These are phyloP conservation scores for Ustilago vetiveriae DNA, from an alignment of 1,284 basidiomycete species.

Conservation along the genomic window DNA sequence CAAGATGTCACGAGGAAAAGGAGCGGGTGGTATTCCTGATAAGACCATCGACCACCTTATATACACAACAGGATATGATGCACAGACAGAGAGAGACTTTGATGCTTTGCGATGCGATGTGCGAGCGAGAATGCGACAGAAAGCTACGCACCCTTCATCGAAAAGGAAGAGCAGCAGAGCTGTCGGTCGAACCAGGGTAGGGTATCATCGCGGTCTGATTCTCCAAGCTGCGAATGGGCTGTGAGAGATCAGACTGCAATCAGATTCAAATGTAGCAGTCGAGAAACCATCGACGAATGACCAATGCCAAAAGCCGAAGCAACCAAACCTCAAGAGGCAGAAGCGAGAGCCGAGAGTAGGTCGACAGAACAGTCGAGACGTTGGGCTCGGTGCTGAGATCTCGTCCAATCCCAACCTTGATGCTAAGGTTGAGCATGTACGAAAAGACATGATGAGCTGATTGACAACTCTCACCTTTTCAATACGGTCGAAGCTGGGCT, in stretches of 20 bases:
- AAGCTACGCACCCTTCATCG: no score
- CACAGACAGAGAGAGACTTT: constrained; percentile 1
- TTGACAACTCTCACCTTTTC: not conserved
- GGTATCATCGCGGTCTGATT: not conserved
- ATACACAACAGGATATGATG: not conserved
- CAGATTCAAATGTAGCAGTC: no score
- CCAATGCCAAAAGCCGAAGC: no score
- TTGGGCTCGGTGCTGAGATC: no score
- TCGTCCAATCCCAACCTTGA: no score
- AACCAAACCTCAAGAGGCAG: no score
- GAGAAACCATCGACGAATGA: no score
- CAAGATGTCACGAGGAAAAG: not conserved
- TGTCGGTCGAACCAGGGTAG: no score
- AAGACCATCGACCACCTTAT: not conserved
- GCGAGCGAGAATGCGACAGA: constrained; percentile 18
- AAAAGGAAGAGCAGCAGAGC: no score
- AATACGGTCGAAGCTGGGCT: constrained; percentile 48
- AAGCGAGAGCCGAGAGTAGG: no score
- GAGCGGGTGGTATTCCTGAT: not conserved
- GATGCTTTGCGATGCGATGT: constrained; percentile 9
- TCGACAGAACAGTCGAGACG: no score
- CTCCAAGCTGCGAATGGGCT: not conserved
- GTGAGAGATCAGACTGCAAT: no score
- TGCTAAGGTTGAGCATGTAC: not conserved
- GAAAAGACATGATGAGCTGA: not conserved